Percentiles rank a stretch among this genome's conserved stretches.
phyloP scores from a whole-genome alignment of 129 eudicot species.

The Pulicaria dysenterica region DNA sequence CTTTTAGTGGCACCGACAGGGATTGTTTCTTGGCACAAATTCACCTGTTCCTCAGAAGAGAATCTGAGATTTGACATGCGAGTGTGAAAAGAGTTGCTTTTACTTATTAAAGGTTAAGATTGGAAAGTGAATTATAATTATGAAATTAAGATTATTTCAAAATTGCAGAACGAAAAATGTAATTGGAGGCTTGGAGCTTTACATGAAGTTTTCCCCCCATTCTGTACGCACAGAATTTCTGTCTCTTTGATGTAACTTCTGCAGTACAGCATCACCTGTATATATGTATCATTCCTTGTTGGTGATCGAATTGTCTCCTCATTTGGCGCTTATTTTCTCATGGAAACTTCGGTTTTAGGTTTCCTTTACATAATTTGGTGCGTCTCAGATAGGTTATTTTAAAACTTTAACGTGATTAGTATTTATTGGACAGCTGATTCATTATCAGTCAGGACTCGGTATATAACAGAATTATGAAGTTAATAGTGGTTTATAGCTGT shows the following conservation, averaged over 20 bases:
- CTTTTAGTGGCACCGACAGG: not conserved
- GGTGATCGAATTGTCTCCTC: too few relatives aligned
- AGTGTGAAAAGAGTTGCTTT: conserved; percentile 28
- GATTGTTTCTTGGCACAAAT: not conserved
- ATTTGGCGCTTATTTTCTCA: not conserved
- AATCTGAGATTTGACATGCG: conserved; percentile 1
- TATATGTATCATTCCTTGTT: conserved; percentile 3
- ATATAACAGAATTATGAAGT: not conserved
- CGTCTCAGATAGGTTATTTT: not conserved
- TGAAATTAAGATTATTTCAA: not conserved
- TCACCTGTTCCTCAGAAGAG: not conserved
- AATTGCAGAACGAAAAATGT: not conserved
- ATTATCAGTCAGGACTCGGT: not conserved
- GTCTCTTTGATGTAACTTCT: not conserved
- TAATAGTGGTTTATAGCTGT: not conserved
- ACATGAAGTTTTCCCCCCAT: too few relatives aligned
- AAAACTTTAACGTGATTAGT: not conserved
- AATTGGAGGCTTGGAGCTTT: too few relatives aligned
- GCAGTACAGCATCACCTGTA: not conserved
- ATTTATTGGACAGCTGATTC: not conserved
- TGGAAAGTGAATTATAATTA: not conserved
- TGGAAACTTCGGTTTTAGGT: not conserved
- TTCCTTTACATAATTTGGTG: conserved; percentile 2
- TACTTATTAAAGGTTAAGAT: conserved; percentile 13
- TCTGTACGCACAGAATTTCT: not conserved